A percentile compares a stretch with the other conserved stretches of the same genome.
phyloP scores from a whole-genome alignment of 768 basidiomycete species.

The Hydnum rufescens region DNA sequence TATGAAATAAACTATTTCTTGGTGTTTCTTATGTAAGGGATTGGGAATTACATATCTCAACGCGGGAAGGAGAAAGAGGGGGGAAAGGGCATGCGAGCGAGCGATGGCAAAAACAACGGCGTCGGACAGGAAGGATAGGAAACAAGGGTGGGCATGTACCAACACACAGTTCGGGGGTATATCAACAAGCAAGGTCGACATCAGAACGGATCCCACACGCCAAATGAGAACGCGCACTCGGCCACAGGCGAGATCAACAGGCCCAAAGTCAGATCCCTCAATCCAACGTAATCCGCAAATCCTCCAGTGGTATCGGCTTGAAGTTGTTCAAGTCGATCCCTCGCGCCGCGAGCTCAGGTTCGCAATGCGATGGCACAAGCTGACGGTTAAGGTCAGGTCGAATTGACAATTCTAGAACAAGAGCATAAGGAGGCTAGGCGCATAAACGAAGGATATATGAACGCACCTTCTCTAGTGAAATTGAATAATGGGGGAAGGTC shows the following conservation, averaged over 20 bases:
- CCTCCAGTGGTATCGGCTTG: conserved; percentile 93
- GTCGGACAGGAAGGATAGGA: not conserved
- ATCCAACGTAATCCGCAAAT: conserved; percentile 85
- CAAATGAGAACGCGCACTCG: too few relatives aligned
- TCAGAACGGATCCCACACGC: too few relatives aligned
- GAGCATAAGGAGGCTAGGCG: conserved; percentile 1
- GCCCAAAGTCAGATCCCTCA: conserved; percentile 27
- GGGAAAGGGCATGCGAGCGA: conserved; percentile 1
- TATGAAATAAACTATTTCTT: too few relatives aligned
- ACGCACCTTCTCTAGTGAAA: conserved; percentile 87
- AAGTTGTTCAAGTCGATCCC: conserved; percentile 78
- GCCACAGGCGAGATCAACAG: too few relatives aligned
- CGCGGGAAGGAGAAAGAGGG: too few relatives aligned
- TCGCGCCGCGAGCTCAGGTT: conserved; percentile 71
- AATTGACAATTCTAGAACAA: conserved; percentile 66
- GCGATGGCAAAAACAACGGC: not conserved
- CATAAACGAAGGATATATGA: not conserved
- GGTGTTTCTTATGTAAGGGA: too few relatives aligned
- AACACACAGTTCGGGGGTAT: not conserved
- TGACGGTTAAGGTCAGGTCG: conserved; percentile 84
- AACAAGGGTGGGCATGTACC: not conserved
- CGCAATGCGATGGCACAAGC: conserved; percentile 79
- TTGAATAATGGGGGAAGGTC: conserved; percentile 89
- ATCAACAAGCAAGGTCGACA: too few relatives aligned
- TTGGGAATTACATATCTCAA: too few relatives aligned